Evolutionary conservation across 2,329 filamentous ascomycete genomes (phyloP).

Genomic region (Fusarium albidum): DNA sequence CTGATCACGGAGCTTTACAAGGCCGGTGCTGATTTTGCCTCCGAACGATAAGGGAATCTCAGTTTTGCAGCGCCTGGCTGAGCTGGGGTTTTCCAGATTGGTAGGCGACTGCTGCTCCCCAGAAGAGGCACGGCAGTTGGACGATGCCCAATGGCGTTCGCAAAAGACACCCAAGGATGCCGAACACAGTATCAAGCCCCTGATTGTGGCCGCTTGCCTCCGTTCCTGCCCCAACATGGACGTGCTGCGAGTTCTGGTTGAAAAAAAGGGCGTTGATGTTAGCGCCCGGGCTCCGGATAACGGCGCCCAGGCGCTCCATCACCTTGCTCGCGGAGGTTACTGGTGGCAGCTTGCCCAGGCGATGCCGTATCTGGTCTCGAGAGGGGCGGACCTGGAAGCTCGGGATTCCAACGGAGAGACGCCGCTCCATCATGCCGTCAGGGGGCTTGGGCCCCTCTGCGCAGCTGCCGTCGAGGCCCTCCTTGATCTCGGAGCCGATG

Average conservation of each 20-base stretch:
- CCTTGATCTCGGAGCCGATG: constrained; percentile 19
- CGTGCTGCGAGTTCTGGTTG: constrained; percentile 24
- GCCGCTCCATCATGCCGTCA: constrained; percentile 19
- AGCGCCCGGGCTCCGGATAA: neutral
- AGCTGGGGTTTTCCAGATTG: constrained; percentile 17
- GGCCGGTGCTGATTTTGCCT: constrained; percentile 20
- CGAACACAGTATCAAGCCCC: neutral
- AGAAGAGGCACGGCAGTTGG: constrained; percentile 9
- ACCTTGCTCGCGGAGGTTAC: constrained; percentile 1
- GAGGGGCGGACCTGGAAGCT: constrained; percentile 23
- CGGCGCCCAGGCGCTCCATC: constrained; percentile 12
- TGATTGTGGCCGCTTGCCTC: constrained; percentile 14
- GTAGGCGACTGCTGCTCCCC: constrained; percentile 19
- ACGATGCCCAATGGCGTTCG: neutral
- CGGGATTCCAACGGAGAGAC: constrained; percentile 6
- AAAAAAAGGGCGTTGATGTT: constrained; percentile 19
- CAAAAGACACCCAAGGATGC: neutral
- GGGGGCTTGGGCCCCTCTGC: neutral
- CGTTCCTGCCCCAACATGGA: constrained; percentile 28
- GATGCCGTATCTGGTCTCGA: constrained; percentile 31
- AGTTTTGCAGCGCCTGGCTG: constrained; percentile 13
- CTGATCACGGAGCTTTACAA: constrained; percentile 13
- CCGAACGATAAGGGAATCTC: neutral
- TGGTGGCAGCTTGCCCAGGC: constrained; percentile 31
- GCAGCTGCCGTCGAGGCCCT: constrained; percentile 1